Percentiles rank a stretch among this genome's conserved stretches.
Evolutionary conservation across 129 eudicot species (phyloP).

Genomic region (Helichrysum umbraculigerum): DNA sequence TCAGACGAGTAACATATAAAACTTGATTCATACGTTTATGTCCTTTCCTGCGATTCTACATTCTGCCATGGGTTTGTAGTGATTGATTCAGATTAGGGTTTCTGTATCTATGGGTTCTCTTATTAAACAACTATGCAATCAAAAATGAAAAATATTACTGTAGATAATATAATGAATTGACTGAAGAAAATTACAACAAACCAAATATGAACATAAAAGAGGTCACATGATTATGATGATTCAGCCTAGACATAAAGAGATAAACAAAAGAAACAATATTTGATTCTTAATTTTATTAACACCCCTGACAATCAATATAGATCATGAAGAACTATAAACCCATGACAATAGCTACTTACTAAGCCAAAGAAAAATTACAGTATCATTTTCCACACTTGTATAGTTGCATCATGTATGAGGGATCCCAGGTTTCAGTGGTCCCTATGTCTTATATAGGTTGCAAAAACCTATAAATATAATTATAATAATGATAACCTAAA

Average conservation of each 20-base stretch:
- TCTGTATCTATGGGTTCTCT: too few relatives aligned
- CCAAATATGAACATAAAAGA: not conserved
- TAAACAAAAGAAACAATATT: not conserved
- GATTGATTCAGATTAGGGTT: too few relatives aligned
- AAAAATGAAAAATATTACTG: too few relatives aligned
- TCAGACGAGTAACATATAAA: not conserved
- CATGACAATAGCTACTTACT: not conserved
- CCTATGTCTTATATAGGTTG: not conserved
- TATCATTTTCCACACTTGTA: not conserved
- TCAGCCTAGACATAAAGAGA: not conserved
- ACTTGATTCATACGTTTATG: not conserved
- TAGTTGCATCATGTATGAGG: not conserved
- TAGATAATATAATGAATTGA: not conserved
- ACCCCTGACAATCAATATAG: not conserved
- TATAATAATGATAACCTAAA: not conserved
- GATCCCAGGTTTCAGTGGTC: not conserved
- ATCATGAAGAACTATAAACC: not conserved
- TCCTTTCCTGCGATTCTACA: too few relatives aligned
- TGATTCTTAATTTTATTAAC: not conserved
- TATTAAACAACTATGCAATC: too few relatives aligned
- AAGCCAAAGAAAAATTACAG: slow-evolving; percentile 1
- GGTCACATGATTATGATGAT: not conserved
- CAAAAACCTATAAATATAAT: not conserved
- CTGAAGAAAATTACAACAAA: not conserved
- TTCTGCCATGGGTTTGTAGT: too few relatives aligned